Evolutionary conservation across 495 filamentous ascomycete species (phyloP).

Genomic region (Schizothecium vesticola): DNA sequence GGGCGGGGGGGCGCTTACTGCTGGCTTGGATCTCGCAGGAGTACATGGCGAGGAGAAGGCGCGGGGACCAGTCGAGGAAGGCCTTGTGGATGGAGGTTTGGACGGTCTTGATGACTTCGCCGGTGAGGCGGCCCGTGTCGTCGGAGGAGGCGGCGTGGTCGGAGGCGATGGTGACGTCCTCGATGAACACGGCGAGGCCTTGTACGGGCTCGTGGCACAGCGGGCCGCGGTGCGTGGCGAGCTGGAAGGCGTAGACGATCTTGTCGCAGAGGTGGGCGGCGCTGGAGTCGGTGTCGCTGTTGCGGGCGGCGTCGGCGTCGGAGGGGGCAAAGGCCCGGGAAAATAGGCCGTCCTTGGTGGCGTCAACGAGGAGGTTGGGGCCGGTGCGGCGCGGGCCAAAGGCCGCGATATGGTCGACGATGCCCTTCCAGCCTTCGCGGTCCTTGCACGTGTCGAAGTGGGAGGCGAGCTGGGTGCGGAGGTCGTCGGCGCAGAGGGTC

Average conservation of each 20-base stretch:
- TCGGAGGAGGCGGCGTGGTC: slow-evolving; percentile 52
- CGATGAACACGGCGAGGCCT: slow-evolving; percentile 86
- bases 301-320: slow-evolving; percentile 39
- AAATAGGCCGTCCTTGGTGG: slow-evolving; percentile 65
- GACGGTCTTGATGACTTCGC: slow-evolving; percentile 83
- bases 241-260: slow-evolving; percentile 86
- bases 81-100: slow-evolving; percentile 79
- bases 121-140: slow-evolving; percentile 73
- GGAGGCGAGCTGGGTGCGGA: slow-evolving; percentile 63
- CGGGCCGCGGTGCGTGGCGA: slow-evolving; percentile 82
- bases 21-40: slow-evolving; percentile 94
- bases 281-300: slow-evolving; percentile 23
- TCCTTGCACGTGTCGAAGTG: slow-evolving; percentile 61
- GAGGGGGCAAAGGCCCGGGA: slow-evolving; percentile 62
- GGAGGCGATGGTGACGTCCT: slow-evolving; percentile 59
- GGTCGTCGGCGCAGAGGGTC: slow-evolving; percentile 63
- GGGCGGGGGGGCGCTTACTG: slow-evolving; percentile 48
- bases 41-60: slow-evolving; percentile 96
- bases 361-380: slow-evolving; percentile 86
- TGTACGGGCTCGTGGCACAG: slow-evolving; percentile 92
- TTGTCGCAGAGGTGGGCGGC: slow-evolving; percentile 81
- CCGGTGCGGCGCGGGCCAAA: slow-evolving; percentile 85
- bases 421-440: slow-evolving; percentile 68
- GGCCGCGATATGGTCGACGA: slow-evolving; percentile 75
- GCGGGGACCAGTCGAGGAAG: slow-evolving; percentile 92